phyloP scores from a whole-genome alignment of 208 protist genomes.

The Trypanosoma avium region DNA sequence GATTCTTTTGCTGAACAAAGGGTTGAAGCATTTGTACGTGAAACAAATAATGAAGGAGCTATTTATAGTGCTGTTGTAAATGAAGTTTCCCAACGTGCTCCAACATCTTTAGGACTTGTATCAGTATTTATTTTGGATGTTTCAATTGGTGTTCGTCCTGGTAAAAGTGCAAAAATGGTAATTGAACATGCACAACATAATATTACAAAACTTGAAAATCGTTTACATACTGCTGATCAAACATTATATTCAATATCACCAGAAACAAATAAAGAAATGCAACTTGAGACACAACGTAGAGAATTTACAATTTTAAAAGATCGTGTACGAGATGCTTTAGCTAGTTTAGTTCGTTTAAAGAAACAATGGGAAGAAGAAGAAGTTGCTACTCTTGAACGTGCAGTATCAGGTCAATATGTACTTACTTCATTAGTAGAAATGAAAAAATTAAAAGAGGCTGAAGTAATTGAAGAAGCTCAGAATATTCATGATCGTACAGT shows the following conservation, averaged over 20 bases:
- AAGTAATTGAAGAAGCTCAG: conserved; percentile 69
- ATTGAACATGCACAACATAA: conserved; percentile 68
- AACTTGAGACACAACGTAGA: conserved; percentile 44
- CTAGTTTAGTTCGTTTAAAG: conserved; percentile 39
- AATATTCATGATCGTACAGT: conserved; percentile 61
- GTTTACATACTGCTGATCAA: conserved; percentile 50
- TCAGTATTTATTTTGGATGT: conserved; percentile 77
- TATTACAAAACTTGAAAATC: conserved; percentile 52
- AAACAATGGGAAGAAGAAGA: conserved; percentile 67
- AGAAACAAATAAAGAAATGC: background rate
- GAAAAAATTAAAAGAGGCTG: conserved; percentile 67
- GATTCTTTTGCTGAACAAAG: conserved; percentile 73
- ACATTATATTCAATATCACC: conserved; percentile 35
- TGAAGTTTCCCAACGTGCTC: conserved; percentile 40
- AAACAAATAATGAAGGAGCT: conserved; percentile 69
- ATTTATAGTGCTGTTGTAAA: conserved; percentile 64
- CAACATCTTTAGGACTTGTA: conserved; percentile 42
- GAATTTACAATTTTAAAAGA: conserved; percentile 68
- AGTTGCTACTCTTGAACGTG: conserved; percentile 46
- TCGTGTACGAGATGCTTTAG: conserved; percentile 43
- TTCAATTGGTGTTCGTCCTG: conserved; percentile 74
- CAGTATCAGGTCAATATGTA: conserved; percentile 42
- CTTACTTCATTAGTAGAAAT: conserved; percentile 52
- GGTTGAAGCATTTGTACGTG: conserved; percentile 64
- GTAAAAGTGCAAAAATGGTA: conserved; percentile 60